Conservation (phyloP, 2,329 filamentous ascomycete species). For the Grosmannia serpens region DNA sequence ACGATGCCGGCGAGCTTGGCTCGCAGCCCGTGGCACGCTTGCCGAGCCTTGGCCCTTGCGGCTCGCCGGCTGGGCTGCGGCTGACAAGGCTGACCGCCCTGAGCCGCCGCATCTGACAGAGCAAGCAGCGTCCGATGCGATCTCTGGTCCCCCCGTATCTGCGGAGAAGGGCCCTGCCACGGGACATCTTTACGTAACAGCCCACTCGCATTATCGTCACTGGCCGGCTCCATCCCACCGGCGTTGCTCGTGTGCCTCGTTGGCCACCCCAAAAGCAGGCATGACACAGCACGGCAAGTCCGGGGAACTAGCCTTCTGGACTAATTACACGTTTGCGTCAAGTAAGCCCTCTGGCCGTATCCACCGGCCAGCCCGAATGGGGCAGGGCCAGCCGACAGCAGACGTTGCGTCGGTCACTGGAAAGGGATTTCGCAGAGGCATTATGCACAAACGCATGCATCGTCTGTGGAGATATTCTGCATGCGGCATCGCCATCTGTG, state of each 20-base stretch:
- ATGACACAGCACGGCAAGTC: neutral
- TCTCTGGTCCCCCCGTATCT: neutral
- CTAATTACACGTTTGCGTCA: conserved; percentile 4
- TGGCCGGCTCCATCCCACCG: neutral
- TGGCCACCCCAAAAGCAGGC: neutral
- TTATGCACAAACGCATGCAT: no score
- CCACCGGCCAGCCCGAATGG: neutral
- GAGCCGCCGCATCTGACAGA: no score
- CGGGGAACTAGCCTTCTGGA: neutral
- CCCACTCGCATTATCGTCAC: neutral
- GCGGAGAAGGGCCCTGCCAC: neutral
- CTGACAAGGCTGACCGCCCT: neutral
- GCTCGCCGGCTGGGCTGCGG: neutral
- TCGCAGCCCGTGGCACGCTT: no score
- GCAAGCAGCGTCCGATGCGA: no score
- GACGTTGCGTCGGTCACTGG: neutral
- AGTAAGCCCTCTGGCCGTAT: neutral
- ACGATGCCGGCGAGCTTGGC: no score
- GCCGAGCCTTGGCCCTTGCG: no score
- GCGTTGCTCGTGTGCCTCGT: neutral
- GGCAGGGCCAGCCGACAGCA: neutral
- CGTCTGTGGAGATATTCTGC: no score
- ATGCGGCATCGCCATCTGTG: no score
- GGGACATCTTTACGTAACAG: neutral
- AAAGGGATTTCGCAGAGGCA: neutral